Conservation (phyloP, 2,329 filamentous ascomycete species). For the Coccinonectria pachysandricola region DNA sequence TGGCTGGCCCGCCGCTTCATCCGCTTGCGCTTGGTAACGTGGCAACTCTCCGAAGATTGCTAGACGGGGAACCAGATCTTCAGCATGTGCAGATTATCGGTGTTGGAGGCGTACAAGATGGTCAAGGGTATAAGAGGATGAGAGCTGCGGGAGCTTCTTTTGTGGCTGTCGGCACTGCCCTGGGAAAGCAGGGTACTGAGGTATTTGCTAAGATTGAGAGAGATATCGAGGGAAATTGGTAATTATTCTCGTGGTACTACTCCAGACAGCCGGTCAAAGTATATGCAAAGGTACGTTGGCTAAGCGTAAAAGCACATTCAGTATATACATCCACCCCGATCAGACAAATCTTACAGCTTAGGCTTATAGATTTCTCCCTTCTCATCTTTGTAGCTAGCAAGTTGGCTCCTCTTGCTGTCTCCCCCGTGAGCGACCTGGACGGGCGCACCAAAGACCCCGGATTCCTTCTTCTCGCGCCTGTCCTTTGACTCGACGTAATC, state of each 20-base stretch:
- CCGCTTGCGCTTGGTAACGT: constrained; percentile 69
- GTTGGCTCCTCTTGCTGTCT: constrained; percentile 30
- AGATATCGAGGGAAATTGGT: constrained; percentile 14
- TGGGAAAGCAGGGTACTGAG: constrained; percentile 51
- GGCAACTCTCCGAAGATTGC: constrained; percentile 47
- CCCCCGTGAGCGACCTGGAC: constrained; percentile 28
- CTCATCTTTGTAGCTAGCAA: constrained; percentile 31
- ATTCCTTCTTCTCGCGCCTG: constrained; percentile 22
- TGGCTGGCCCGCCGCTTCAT: constrained; percentile 64
- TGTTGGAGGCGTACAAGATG: constrained; percentile 61
- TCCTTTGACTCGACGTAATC: constrained; percentile 31
- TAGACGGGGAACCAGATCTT: constrained; percentile 41
- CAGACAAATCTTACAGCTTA: constrained; percentile 1
- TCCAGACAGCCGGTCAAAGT: too few species aligned
- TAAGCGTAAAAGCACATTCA: too few species aligned
- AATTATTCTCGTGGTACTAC: constrained; percentile 1
- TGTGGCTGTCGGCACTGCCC: constrained; percentile 59
- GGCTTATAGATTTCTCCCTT: too few species aligned
- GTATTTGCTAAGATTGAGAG: constrained; percentile 51
- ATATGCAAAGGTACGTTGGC: too few species aligned
- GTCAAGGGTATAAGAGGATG: constrained; percentile 55
- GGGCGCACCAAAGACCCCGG: constrained; percentile 25
- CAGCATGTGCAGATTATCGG: constrained; percentile 55
- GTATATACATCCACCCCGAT: too few species aligned
- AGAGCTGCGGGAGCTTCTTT: constrained; percentile 52